Evolutionary conservation across 139 green algal species (phyloP).

Genomic region (Astrephomene gubernaculifera): DNA sequence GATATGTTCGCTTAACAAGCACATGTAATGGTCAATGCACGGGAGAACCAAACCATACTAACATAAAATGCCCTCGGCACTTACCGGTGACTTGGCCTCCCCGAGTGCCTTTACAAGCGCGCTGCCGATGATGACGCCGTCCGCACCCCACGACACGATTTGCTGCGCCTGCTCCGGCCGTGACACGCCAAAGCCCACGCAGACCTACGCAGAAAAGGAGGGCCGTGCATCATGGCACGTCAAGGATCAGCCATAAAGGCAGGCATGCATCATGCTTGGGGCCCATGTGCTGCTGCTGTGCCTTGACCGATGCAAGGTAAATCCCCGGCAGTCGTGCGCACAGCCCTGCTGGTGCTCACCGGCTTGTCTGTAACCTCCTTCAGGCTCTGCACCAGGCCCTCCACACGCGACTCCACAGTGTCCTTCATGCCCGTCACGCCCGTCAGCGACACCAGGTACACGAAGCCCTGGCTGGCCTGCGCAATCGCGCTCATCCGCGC

Average conservation of each 20-base stretch:
- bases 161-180: conserved; percentile 84
- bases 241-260: too few species aligned
- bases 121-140: conserved; percentile 97
- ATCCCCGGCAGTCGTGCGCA: too few species aligned
- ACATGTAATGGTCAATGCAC: too few species aligned
- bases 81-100: conserved; percentile 68
- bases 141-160: conserved; percentile 92
- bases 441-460: conserved; percentile 98
- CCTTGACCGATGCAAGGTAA: too few species aligned
- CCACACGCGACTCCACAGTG: conserved; percentile 79
- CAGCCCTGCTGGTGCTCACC: conserved; percentile 48
- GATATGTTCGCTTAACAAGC: too few species aligned
- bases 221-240: too few species aligned
- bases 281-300: too few species aligned
- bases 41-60: too few species aligned
- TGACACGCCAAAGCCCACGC: conserved; percentile 97
- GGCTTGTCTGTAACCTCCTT: conserved; percentile 86
- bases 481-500: conserved; percentile 87
- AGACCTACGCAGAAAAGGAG: too few species aligned
- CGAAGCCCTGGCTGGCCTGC: conserved; percentile 89
- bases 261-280: too few species aligned
- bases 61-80: too few species aligned
- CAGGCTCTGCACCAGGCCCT: conserved; percentile 84
- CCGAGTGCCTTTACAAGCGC: conserved; percentile 92
- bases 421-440: conserved; percentile 90